These are phyloP conservation scores for Termitomyces sp. DNA, from an alignment of 768 basidiomycete genomes.

Conservation along the genomic window DNA sequence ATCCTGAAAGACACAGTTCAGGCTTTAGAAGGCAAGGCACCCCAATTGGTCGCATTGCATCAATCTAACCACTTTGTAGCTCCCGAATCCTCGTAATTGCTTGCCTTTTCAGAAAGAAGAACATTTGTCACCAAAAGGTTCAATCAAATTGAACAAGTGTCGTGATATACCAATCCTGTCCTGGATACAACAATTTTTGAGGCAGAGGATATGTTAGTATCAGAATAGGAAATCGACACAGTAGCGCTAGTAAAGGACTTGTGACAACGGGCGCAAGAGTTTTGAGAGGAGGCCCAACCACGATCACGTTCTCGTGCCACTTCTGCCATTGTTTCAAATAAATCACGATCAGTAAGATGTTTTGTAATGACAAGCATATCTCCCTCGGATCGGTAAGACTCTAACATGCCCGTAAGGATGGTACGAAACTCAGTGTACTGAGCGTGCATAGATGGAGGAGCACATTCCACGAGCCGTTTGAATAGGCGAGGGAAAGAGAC, in stretches of 20 bases:
- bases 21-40: conserved; percentile 24
- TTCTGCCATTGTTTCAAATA: conserved; percentile 68
- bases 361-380: conserved; percentile 86
- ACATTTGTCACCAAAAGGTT: background rate
- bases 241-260: conserved; percentile 23
- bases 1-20: conserved; percentile 59
- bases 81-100: conserved; percentile 5
- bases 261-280: conserved; percentile 48
- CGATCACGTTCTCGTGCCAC: conserved; percentile 47
- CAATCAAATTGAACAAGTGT: conserved; percentile 24
- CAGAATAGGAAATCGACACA: conserved; percentile 1
- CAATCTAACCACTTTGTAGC: conserved; percentile 4
- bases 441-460: conserved; percentile 51
- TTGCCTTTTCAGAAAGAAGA: background rate
- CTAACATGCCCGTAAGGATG: conserved; percentile 92
- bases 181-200: conserved; percentile 43
- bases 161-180: conserved; percentile 58
- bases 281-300: conserved; percentile 56
- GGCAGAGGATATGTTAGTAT: conserved; percentile 11
- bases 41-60: background rate
- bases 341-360: conserved; percentile 72
- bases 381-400: conserved; percentile 88
- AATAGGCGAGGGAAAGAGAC: conserved; percentile 92
- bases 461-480: conserved; percentile 81
- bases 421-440: conserved; percentile 88